These are phyloP conservation scores for Gracilaria domingensis DNA, from an alignment of 23 red algal species.

Conservation along the genomic window DNA sequence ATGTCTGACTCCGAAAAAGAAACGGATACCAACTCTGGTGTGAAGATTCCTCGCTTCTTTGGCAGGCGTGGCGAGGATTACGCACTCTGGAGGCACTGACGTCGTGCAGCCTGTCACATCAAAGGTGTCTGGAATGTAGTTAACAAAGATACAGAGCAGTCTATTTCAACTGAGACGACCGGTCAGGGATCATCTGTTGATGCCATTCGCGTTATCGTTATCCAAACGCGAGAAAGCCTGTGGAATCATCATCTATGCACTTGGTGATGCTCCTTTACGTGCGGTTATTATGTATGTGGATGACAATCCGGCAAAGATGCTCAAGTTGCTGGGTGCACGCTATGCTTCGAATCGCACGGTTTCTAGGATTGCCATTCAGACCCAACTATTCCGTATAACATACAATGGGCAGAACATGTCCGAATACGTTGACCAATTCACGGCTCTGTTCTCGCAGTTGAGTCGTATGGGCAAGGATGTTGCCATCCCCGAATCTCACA, in stretches of 20 bases:
- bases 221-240: constrained; percentile 29
- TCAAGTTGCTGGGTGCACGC: constrained; percentile 17
- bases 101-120: constrained; percentile 1
- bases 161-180: not conserved
- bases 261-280: constrained; percentile 29
- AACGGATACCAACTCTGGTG: not conserved
- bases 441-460: constrained; percentile 14
- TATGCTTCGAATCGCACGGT: constrained; percentile 39
- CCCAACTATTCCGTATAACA: constrained; percentile 23
- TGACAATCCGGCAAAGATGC: constrained; percentile 13
- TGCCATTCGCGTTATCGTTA: not conserved
- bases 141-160: not conserved
- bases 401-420: constrained; percentile 51
- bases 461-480: constrained; percentile 25
- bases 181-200: not conserved
- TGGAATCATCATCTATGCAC: constrained; percentile 25
- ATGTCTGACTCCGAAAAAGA: constrained; percentile 34
- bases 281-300: constrained; percentile 29
- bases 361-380: constrained; percentile 17
- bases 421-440: constrained; percentile 24
- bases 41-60: constrained; percentile 32
- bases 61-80: constrained; percentile 18
- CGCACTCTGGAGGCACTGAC: not conserved
- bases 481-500: constrained; percentile 15
- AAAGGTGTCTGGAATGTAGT: not conserved